Evolutionary conservation across 768 basidiomycete species (phyloP), one percentile per base, ranked within the genome.

Genomic region (Rhodosporidiobolus sp.): DNA sequence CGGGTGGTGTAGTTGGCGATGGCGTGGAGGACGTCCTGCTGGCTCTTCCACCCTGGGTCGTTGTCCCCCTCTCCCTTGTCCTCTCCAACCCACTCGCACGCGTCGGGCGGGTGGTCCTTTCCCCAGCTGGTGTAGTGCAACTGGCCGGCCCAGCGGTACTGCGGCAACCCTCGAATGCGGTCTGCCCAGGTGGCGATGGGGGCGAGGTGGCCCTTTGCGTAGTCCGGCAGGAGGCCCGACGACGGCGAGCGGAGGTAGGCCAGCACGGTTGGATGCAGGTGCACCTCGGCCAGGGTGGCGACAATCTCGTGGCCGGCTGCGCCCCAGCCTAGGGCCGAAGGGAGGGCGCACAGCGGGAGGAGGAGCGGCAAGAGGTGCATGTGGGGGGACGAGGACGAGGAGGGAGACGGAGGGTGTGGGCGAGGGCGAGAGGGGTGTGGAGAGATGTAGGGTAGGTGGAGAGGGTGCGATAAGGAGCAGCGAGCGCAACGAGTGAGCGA

Each of bases 271-370:
- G 91, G 90, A 79, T 91, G 86, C 4, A 97, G 86, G 80, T 96
- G 87, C 70, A 94, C 91, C 80, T 97, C 90, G 1, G 95, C 95
- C 67, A 98, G 90, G 8, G 94, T 95, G 1, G 94, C 94, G 10
- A 92, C 87, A 45, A 96, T 88, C 83, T 96, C 90, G 77, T 97
- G 94, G 7, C 94, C 76, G 5, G 55, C 71, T n/a, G 65, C 69
- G 19, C 75, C 75, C 75, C 75, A 76, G 35, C 65, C 67, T 5
- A 28, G 58, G 2, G 55, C 62, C 5, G 35, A 3, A 14, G 52
- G 28, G 52, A 28, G 14, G 35, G 45, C 4, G 56, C 48, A 0
- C 9, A 52, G 14, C 17, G 45, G 16, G 43, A 49, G 53, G 9
- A 50, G 8, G 22, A 53, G 43, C 10, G 30, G 16, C 43, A 43